Evolutionary conservation across 1,284 basidiomycete species (phyloP), one percentile per base, ranked within the genome.

Genomic region (Rhodotorula sp.): DNA sequence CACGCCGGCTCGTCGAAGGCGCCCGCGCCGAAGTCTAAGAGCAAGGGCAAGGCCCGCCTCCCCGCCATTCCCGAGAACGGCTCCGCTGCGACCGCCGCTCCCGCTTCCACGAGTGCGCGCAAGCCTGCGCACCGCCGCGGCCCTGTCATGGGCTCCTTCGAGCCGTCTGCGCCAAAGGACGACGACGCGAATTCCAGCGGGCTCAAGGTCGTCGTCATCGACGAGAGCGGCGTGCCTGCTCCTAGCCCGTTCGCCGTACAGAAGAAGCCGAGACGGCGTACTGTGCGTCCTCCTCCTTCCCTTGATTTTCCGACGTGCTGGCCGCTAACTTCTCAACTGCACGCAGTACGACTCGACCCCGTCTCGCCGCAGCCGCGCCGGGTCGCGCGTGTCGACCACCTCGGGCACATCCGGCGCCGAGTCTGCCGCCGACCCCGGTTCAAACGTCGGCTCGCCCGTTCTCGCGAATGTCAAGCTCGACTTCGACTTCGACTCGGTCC

Each of bases 401-500:
- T 77, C 77, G 27, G 67, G 56, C 27, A 72, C 71, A 8, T 78
- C 78, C 25, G 72, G 68, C 22, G 71, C 72, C 8, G 51, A 64
- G 27, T 76, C 75, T 6, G 51, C 63, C 53, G 72, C 63, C 46
- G 72, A 70, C n/a, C 39, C 55, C 4, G 64, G 29, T 34, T 67
- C 65, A 65, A 67, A 71, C 29, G 19, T 69, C 51, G 68, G 57
- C 32, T 73, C 72, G 34, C 74, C 67, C 25, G 66, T 68, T 13
- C 59, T 71, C 44, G 64, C 65, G 63, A 67, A 70, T 32, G 68
- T 72, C 50, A 64, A 68, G 57, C 61, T 76, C 51, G 63, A 66
- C 22, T 69, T 79, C 29, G 77, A 78, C 21, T 59, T 78, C 51
- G 77, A 78, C 56, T 76, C 78, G 17, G 58, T 79, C 19, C 71